Conservation (phyloP, 768 basidiomycete genomes). For the Boletus tomentosulus region DNA sequence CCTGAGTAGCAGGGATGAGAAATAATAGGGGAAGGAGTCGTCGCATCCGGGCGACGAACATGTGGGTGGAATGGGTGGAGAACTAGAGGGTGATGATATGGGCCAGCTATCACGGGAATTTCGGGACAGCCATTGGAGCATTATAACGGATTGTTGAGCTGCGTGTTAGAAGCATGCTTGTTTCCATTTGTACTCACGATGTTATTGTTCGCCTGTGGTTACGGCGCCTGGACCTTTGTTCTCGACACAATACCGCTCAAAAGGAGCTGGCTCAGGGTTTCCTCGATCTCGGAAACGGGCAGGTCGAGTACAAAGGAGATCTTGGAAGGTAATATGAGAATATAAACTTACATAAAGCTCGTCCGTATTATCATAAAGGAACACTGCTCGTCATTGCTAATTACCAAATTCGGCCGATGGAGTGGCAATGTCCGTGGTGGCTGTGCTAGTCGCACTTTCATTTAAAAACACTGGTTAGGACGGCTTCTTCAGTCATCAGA, state of each 20-base stretch:
- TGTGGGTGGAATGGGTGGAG: conserved; percentile 28
- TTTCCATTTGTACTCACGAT: conserved; percentile 31
- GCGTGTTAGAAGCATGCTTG: conserved; percentile 27
- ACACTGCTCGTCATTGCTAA: not conserved
- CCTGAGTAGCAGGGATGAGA: conserved; percentile 36
- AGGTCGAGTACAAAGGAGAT: not conserved
- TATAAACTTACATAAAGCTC: too few species aligned
- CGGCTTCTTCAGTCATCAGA: not conserved
- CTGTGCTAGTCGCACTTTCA: not conserved
- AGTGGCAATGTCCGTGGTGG: not conserved
- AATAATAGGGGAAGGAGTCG: conserved; percentile 41
- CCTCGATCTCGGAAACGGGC: not conserved
- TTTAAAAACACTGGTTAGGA: not conserved
- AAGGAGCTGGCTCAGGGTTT: not conserved
- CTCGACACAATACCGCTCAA: conserved; percentile 5
- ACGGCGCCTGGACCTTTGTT: conserved; percentile 18
- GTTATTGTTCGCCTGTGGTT: conserved; percentile 30
- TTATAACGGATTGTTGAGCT: conserved; percentile 25
- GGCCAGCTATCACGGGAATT: conserved; percentile 27
- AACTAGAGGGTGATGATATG: conserved; percentile 17
- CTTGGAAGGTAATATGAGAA: not conserved
- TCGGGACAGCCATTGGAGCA: conserved; percentile 6
- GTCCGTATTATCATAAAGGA: too few species aligned
- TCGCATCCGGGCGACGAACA: conserved; percentile 82
- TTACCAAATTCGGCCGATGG: not conserved